These are phyloP conservation scores for Mortierella sp. DNA, from an alignment of 371 early-diverging fungal species.

Conservation along the genomic window DNA sequence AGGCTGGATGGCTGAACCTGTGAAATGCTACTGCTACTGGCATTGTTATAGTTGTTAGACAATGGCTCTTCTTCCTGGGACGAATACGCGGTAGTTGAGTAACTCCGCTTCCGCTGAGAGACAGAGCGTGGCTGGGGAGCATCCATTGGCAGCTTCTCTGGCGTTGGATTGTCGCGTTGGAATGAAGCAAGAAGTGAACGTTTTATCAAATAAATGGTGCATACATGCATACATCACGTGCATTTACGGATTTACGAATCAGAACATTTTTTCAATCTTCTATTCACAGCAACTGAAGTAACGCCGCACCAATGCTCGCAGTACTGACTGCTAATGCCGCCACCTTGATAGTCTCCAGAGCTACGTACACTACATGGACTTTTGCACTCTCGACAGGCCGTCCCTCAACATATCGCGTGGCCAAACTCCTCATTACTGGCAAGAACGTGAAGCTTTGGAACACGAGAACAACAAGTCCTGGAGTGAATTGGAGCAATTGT, in stretches of 20 bases:
- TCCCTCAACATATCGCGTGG: conserved; percentile 38
- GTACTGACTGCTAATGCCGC: conserved; percentile 23
- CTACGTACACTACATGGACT: conserved; percentile 43
- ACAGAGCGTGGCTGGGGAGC: conserved; percentile 18
- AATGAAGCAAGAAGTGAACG: no score
- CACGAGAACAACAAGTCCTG: conserved; percentile 35
- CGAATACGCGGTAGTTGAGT: conserved; percentile 51
- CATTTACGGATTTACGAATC: background rate
- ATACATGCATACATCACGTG: no score
- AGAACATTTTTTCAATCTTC: background rate
- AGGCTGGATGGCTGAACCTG: conserved; percentile 16
- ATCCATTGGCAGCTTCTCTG: conserved; percentile 14
- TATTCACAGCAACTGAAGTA: conserved; percentile 12
- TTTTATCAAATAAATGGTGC: no score
- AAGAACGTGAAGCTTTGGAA: conserved; percentile 41
- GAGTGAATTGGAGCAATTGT: conserved; percentile 21
- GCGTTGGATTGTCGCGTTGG: no score
- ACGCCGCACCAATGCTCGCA: conserved; percentile 16
- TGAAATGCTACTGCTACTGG: conserved; percentile 2
- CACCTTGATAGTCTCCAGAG: conserved; percentile 32
- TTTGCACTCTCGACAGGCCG: conserved; percentile 21
- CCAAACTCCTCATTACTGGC: conserved; percentile 31
- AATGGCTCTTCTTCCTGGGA: conserved; percentile 37
- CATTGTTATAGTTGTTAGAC: background rate
- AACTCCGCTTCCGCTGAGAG: conserved; percentile 49